Conservation (phyloP, 169 alveolate genomes). For the Cryptosporidium bovis region DNA sequence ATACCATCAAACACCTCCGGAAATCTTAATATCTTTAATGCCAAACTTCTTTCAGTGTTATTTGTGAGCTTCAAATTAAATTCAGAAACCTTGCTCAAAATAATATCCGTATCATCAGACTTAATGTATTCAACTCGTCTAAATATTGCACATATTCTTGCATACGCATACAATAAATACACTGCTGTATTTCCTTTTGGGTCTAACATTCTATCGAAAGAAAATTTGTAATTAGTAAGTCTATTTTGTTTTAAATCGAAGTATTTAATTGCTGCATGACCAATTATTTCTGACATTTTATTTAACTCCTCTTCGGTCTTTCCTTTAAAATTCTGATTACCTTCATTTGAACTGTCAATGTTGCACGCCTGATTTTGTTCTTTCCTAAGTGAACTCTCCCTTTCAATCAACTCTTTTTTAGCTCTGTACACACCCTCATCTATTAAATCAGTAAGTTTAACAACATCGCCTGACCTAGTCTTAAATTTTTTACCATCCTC, state of each 20-base stretch:
- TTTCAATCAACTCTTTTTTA: constrained; percentile 83
- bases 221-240: constrained; percentile 93
- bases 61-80: constrained; percentile 67
- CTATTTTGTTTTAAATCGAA: constrained; percentile 96
- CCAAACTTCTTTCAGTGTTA: constrained; percentile 83
- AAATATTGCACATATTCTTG: constrained; percentile 93
- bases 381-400: constrained; percentile 32
- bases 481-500: constrained; percentile 95
- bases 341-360: constrained; percentile 20
- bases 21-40: constrained; percentile 84
- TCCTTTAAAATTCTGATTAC: background rate
- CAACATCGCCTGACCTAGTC: constrained; percentile 95
- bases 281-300: constrained; percentile 91
- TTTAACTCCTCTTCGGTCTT: constrained; percentile 78
- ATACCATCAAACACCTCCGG: constrained; percentile 90
- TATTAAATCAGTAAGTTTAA: constrained; percentile 92
- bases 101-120: constrained; percentile 14
- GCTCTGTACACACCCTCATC: constrained; percentile 98
- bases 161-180: constrained; percentile 94
- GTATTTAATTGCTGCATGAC: constrained; percentile 97
- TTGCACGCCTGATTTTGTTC: background rate
- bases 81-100: constrained; percentile 77
- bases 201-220: constrained; percentile 97
- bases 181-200: constrained; percentile 94
- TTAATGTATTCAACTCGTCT: constrained; percentile 85